Evolutionary conservation across 1,284 basidiomycete genomes (phyloP), one percentile per base, ranked within the genome.

Genomic region (Apiotrichum laibachii): DNA sequence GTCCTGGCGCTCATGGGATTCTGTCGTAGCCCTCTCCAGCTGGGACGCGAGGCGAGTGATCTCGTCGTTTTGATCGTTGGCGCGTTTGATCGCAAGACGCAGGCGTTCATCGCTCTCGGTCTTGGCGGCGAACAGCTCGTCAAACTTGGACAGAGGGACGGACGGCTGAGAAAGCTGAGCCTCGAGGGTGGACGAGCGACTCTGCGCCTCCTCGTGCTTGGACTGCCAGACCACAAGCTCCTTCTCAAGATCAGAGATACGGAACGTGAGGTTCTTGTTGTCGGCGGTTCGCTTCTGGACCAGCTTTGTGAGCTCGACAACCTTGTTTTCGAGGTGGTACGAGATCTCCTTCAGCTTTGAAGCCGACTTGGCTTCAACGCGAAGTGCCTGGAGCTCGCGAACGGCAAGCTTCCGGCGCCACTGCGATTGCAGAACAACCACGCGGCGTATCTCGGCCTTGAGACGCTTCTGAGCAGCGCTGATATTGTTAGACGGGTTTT

Each of bases 291-390:
- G 87, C 73, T 85, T 88, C 78, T 99, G 96, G 18, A 99, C 83
- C n/a, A 82, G 87, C 76, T 99, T 96, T 0, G 96, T 99, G 67
- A 99, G 88, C 76, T 99, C 95, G 60, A 99, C 92, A 50, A 99
- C 96, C 81, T 99, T 99, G 84, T 99, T 99, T 81, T 99, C 96
- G 61, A 99, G 84, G 69, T 86, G 87, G 77, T 98, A 99, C 0
- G 96, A 98, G 66, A 97, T 97, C 80, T 99, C 96, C 80, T 99
- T 97, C 85, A 96, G 96, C 77, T 96, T 97, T 67, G 89, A 89
- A 35, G 95, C 95, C 0, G 95, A 98, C 56, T 93, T 91, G 26
- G 96, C 96, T 77, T 99, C 96, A 31, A 87, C 85, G 71, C 86
- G 88, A 62, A 98, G 85, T 8, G 81, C 82, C 66, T 88, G 88